Conservation (phyloP, 2,329 filamentous ascomycete genomes). For the Fusarium sp. region DNA sequence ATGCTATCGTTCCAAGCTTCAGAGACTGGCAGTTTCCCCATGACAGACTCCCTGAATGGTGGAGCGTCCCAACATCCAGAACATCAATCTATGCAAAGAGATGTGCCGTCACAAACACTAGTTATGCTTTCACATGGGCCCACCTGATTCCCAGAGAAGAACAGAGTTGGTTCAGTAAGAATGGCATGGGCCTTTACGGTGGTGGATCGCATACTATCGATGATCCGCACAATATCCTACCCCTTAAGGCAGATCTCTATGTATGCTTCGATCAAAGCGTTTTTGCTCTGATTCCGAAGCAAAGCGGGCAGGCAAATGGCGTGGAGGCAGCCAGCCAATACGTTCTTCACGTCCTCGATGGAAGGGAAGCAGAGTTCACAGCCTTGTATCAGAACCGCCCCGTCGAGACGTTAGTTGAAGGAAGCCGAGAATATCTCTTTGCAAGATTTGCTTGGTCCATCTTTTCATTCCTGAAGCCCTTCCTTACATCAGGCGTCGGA, state of each 20-base stretch:
- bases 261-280: constrained; percentile 33
- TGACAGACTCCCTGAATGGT: constrained; percentile 24
- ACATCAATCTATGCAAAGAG: constrained; percentile 1
- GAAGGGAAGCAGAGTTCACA: constrained; percentile 24
- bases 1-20: constrained; percentile 27
- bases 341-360: constrained; percentile 17
- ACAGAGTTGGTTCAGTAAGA: constrained; percentile 30
- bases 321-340: background rate
- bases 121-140: constrained; percentile 31
- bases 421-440: constrained; percentile 26
- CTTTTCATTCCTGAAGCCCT: constrained; percentile 19
- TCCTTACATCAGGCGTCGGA: constrained; percentile 25
- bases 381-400: constrained; percentile 26
- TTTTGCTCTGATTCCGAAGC: constrained; percentile 24
- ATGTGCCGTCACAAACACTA: constrained; percentile 32
- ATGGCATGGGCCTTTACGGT: constrained; percentile 31
- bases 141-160: constrained; percentile 30
- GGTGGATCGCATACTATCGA: constrained; percentile 30
- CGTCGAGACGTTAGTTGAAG: constrained; percentile 1
- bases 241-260: constrained; percentile 31
- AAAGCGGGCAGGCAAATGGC: background rate
- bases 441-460: constrained; percentile 27
- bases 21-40: constrained; percentile 36
- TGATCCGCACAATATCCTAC: constrained; percentile 28
- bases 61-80: constrained; percentile 1